These are phyloP conservation scores for Schizothecium vesticola DNA, from an alignment of 495 filamentous ascomycete genomes.

Conservation along the genomic window DNA sequence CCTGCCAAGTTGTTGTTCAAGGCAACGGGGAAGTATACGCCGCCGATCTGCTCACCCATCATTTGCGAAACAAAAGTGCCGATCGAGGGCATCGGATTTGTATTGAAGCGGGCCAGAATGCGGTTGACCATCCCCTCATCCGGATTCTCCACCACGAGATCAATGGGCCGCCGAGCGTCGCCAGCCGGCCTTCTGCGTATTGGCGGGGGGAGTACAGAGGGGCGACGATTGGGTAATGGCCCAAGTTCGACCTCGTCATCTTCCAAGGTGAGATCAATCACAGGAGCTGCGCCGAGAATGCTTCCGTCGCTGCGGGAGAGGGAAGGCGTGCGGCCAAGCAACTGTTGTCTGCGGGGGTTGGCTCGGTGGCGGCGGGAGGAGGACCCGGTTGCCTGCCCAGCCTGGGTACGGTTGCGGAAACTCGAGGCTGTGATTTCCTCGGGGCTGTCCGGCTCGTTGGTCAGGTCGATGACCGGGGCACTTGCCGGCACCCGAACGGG, in stretches of 20 bases:
- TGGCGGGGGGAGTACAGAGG: not conserved
- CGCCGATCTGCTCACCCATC: not conserved
- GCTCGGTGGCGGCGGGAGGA: constrained; percentile 2
- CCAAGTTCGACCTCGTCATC: constrained; percentile 26
- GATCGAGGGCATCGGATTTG: not conserved
- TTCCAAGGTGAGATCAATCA: constrained; percentile 36
- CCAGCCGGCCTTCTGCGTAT: not conserved
- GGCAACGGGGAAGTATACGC: no score
- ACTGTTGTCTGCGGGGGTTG: constrained; percentile 28
- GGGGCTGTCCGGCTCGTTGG: constrained; percentile 31
- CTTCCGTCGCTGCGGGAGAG: constrained; percentile 39
- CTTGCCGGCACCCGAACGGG: not conserved
- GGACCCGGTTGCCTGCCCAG: constrained; percentile 2
- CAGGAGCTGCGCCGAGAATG: constrained; percentile 25
- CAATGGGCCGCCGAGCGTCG: not conserved
- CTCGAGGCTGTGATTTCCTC: constrained; percentile 2
- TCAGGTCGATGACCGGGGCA: constrained; percentile 36
- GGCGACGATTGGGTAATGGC: not conserved
- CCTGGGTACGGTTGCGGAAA: constrained; percentile 3
- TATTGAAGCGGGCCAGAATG: constrained; percentile 1
- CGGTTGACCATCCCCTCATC: not conserved
- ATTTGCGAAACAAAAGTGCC: not conserved
- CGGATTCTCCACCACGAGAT: not conserved
- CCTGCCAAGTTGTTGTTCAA: no score
- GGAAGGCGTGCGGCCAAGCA: constrained; percentile 32